phyloP scores from a whole-genome alignment of 2,329 filamentous ascomycete species.

The Blastomyces gilchristii region DNA sequence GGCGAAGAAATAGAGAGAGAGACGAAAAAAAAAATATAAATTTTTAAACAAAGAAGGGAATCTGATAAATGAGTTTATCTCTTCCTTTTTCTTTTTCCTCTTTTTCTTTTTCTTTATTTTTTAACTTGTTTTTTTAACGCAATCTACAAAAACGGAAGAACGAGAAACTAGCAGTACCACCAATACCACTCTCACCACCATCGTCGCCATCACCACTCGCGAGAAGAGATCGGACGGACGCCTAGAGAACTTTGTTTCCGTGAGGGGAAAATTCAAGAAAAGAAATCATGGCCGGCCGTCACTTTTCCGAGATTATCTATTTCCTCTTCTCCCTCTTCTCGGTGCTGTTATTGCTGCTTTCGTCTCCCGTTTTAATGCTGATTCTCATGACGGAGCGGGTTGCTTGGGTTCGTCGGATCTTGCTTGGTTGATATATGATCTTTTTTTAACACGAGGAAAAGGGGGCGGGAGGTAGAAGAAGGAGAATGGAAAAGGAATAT shows the following conservation, averaged over 20 bases:
- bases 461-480: not conserved
- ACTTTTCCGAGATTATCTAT: not conserved
- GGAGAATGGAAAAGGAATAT: not conserved
- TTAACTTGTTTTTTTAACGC: not conserved
- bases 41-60: constrained; percentile 15
- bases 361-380: not conserved
- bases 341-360: not conserved
- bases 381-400: constrained; percentile 3
- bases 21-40: constrained; percentile 13
- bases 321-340: constrained; percentile 6
- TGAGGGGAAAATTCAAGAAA: not conserved
- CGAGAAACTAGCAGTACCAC: not conserved
- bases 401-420: constrained; percentile 2
- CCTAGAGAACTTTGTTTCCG: not conserved
- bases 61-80: constrained; percentile 5
- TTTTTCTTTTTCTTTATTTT: not conserved
- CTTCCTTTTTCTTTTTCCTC: not conserved
- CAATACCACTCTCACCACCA: constrained; percentile 10
- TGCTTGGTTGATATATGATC: not conserved
- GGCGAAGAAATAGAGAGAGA: constrained; percentile 41
- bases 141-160: not conserved
- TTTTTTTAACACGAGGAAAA: not conserved
- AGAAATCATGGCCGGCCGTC: not conserved
- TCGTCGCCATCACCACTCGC: not conserved
- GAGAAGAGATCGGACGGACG: not conserved